Percentiles rank a stretch among this genome's conserved stretches.
These are phyloP conservation scores for Globisporangium mamillatum DNA, from an alignment of 352 stramenopile genomes.

Conservation along the genomic window DNA sequence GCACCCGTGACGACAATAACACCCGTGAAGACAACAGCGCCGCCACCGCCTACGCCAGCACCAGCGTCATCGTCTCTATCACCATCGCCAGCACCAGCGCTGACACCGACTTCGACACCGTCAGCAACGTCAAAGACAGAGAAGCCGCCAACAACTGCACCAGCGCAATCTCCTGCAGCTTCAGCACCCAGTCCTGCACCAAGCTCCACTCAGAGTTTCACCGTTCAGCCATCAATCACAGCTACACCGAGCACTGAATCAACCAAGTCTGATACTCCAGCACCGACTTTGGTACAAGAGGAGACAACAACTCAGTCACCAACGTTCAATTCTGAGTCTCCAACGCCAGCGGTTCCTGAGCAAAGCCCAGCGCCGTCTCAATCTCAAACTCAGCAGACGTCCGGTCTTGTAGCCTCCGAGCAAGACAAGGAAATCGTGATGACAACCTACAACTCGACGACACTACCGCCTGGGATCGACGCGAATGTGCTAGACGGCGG, in stretches of 20 bases:
- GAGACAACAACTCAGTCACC: conserved; percentile 8
- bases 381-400: neutral
- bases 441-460: conserved; percentile 34
- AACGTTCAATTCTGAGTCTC: neutral
- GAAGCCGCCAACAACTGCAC: conserved; percentile 5
- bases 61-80: conserved; percentile 1
- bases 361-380: neutral
- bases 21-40: neutral
- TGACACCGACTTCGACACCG: neutral
- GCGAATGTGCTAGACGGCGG: conserved; percentile 31
- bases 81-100: conserved; percentile 5
- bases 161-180: neutral
- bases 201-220: neutral
- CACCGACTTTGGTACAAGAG: conserved; percentile 4
- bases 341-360: neutral
- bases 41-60: conserved; percentile 6
- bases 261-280: neutral
- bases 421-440: conserved; percentile 18
- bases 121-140: conserved; percentile 5
- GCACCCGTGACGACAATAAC: neutral
- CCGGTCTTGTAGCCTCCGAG: neutral
- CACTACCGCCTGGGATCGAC: conserved; percentile 30
- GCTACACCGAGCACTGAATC: neutral
- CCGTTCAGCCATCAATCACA: conserved; percentile 4
- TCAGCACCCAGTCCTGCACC: conserved; percentile 4